Conservation (phyloP, 2,329 filamentous ascomycete genomes). For the Fusarium udum region DNA sequence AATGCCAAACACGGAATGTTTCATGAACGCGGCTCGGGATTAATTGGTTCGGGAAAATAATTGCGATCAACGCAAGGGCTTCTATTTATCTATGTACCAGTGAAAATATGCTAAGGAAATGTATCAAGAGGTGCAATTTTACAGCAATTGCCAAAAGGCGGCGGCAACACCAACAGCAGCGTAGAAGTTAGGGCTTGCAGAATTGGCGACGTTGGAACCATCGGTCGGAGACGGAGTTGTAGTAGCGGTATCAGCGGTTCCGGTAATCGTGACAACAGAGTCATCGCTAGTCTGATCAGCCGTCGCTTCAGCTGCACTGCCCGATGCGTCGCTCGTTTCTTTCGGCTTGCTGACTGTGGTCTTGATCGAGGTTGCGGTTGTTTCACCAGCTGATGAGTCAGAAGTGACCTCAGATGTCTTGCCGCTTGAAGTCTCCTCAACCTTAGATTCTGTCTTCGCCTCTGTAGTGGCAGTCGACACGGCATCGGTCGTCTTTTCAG, state of each 20-base stretch:
- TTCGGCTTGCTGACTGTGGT: conserved; percentile 3
- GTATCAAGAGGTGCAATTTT: neutral
- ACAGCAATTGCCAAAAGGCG: conserved; percentile 20
- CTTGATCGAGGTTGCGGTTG: neutral
- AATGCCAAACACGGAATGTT: neutral
- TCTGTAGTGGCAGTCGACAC: neutral
- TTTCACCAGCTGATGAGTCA: neutral
- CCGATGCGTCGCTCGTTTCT: neutral
- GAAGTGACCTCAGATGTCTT: neutral
- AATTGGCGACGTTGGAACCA: conserved; percentile 4
- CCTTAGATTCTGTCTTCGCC: neutral
- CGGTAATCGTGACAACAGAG: neutral
- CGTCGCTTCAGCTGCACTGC: neutral
- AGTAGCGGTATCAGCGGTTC: neutral
- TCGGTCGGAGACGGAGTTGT: neutral
- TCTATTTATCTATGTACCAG: neutral
- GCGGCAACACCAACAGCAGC: neutral
- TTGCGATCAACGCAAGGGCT: neutral
- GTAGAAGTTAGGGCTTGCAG: neutral
- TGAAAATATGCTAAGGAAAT: neutral
- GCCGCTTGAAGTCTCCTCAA: neutral
- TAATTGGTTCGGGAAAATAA: neutral
- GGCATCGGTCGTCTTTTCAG: neutral
- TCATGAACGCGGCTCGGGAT: neutral
- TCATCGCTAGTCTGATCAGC: neutral